Evolutionary conservation across 345 rosid genomes (phyloP).

Genomic region (Pistacia atlantica): DNA sequence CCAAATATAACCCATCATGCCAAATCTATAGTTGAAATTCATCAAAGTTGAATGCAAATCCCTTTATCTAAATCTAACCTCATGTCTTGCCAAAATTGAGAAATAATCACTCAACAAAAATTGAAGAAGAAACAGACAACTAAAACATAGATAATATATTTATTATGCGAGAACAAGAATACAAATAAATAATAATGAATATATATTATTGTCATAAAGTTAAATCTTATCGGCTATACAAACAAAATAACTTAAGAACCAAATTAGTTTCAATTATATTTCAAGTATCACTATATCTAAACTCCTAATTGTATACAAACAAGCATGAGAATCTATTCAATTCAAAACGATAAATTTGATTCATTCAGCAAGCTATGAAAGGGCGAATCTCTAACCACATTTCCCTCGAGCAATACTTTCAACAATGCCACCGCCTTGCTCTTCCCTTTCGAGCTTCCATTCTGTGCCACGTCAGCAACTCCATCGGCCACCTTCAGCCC

Average conservation of each 20-base stretch:
- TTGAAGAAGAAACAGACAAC: background rate
- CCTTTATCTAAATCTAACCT: too few species aligned
- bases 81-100: too few species aligned
- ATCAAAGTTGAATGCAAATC: too few species aligned
- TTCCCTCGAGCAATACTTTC: constrained; percentile 38
- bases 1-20: background rate
- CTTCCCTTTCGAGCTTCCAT: constrained; percentile 67
- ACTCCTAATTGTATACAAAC: background rate
- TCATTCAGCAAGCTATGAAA: constrained; percentile 32
- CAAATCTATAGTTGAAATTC: too few species aligned
- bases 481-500: constrained; percentile 55
- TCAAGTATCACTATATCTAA: background rate
- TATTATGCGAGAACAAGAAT: background rate
- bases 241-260: background rate
- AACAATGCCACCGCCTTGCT: constrained; percentile 60
- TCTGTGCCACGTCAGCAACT: constrained; percentile 56
- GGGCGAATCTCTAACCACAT: constrained; percentile 29
- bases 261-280: background rate
- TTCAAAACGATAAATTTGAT: constrained; percentile 14
- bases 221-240: constrained; percentile 1
- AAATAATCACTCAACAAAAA: background rate
- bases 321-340: background rate
- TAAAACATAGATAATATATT: background rate
- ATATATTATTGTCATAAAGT: background rate
- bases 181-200: background rate